Evolutionary conservation across 176 grass and related monocot genomes (phyloP), one percentile per base, ranked within the genome.

Genomic region (Dendrocalamus sinicus): DNA sequence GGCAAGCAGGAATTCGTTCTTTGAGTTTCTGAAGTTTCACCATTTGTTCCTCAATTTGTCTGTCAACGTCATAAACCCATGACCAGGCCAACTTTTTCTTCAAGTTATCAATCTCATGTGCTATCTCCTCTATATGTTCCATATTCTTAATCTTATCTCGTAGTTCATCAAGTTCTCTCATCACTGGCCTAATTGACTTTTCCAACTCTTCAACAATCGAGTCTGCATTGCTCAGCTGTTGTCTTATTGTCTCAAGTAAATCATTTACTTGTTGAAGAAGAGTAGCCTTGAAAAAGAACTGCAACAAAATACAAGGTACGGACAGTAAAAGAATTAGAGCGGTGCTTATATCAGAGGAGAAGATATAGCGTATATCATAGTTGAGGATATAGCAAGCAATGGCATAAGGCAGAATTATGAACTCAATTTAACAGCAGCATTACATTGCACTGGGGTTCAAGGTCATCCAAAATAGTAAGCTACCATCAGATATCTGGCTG

Each of bases 241-340:
- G 66, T 88, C 86, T 95, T 83, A 98, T 98, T 76, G 67, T 78
- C 22, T 77, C 68, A 28, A 98, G 89, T 70, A 95, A 82, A 17
- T 93, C 95, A 78, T 90, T 95, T 50, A 95, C 93, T 92, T 98
- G 95, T 72, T 95, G 91, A 84, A 98, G 95, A 84, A 98, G 95
- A 63, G 95, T 98, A 50, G 95, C 93, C 84, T 95, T 98, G 67
- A 98, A 95, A 87, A 98, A 98, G 84, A 98, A 98, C 95, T 98
- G 85, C 44, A 45, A 39, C 44, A 80, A 86, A 76, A 86, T 17
- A 94, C 15, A 66, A 84, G 17, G 22, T 45, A 23, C 22, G 14
- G 52, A 60, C 16, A 58, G 41, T 20, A 17, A 81, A 70, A 66
- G 39, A 44, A 53, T 1, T 64, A 88, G 54, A 77, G 59, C 43